Percentiles rank a stretch among this genome's conserved stretches.
phyloP scores from a whole-genome alignment of 2,329 filamentous ascomycete genomes.

The Dactylella cylindrospora region DNA sequence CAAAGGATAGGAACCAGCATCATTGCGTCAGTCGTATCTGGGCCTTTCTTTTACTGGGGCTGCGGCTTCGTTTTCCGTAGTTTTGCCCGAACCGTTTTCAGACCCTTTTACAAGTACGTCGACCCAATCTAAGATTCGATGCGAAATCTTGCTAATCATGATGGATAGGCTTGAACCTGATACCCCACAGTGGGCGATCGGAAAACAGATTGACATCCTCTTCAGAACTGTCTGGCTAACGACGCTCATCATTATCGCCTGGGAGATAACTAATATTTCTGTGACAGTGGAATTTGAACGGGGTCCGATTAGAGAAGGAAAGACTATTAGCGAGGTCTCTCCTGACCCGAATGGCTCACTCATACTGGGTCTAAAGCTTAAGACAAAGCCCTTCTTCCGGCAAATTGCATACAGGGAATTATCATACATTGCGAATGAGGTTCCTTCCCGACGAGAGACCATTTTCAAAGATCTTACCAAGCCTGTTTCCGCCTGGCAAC shows the following conservation, averaged over 20 bases:
- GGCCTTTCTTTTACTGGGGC: conserved; percentile 46
- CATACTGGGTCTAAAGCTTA: conserved; percentile 46
- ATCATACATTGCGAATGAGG: conserved; percentile 44
- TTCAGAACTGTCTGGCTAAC: conserved; percentile 46
- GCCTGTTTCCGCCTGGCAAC: conserved; percentile 45
- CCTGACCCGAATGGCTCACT: conserved; percentile 48
- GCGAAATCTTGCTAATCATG: not conserved
- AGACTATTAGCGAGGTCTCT: conserved; percentile 47
- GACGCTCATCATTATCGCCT: conserved; percentile 43
- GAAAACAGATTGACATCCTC: conserved; percentile 45
- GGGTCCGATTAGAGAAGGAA: conserved; percentile 46
- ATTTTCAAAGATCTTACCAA: conserved; percentile 48
- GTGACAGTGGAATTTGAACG: conserved; percentile 47
- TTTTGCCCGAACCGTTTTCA: conserved; percentile 44
- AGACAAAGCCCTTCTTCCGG: conserved; percentile 46
- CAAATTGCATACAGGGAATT: conserved; percentile 47
- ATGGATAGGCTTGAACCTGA: conserved; percentile 45
- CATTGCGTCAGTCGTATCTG: conserved; percentile 34
- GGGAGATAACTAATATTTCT: conserved; percentile 46
- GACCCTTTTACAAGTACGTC: conserved; percentile 45
- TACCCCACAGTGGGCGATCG: conserved; percentile 43
- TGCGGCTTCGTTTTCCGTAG: conserved; percentile 46
- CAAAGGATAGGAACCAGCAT: conserved; percentile 44
- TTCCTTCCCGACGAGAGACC: conserved; percentile 43
- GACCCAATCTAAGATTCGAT: not conserved